Evolutionary conservation across 306 rosid species (phyloP).

Genomic region (Amphicarpaea edgeworthii): DNA sequence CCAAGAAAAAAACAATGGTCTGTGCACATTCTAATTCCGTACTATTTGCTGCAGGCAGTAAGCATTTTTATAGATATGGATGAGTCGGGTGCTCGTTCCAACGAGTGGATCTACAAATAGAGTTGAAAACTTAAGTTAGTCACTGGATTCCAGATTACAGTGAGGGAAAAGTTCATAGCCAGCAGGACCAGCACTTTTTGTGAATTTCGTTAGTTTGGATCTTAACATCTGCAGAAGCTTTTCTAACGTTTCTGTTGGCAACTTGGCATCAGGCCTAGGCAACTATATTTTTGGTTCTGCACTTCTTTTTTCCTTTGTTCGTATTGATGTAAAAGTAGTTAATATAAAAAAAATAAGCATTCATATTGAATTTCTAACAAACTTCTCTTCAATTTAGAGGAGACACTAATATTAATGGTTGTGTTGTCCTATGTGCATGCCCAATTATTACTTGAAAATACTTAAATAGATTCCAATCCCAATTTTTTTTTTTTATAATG

Average conservation of each 20-base stretch:
- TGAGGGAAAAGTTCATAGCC: constrained; percentile 16
- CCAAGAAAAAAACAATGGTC: neutral
- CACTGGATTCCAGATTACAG: constrained; percentile 12
- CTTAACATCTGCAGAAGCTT: constrained; percentile 31
- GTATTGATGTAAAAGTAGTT: constrained; percentile 37
- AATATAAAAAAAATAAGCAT: constrained; percentile 28
- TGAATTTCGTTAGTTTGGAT: constrained; percentile 23
- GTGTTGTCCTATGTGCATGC: neutral
- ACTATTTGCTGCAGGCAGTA: constrained; percentile 75
- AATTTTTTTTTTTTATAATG: neutral
- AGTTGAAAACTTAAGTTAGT: constrained; percentile 18
- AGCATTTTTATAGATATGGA: constrained; percentile 98
- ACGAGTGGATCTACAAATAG: constrained; percentile 95
- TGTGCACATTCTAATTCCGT: neutral
- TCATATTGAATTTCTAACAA: constrained; percentile 37
- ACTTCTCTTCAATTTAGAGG: constrained; percentile 14
- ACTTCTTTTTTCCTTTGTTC: constrained; percentile 13
- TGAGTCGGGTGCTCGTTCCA: constrained; percentile 87
- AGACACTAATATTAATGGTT: constrained; percentile 11
- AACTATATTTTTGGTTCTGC: constrained; percentile 35
- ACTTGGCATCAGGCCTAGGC: constrained; percentile 45
- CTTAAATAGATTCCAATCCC: neutral
- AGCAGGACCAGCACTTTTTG: constrained; percentile 37
- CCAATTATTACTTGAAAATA: neutral
- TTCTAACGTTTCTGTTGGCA: constrained; percentile 40